Evolutionary conservation across 805 yeast genomes (phyloP).

Genomic region (Zygosaccharomyces lentus): DNA sequence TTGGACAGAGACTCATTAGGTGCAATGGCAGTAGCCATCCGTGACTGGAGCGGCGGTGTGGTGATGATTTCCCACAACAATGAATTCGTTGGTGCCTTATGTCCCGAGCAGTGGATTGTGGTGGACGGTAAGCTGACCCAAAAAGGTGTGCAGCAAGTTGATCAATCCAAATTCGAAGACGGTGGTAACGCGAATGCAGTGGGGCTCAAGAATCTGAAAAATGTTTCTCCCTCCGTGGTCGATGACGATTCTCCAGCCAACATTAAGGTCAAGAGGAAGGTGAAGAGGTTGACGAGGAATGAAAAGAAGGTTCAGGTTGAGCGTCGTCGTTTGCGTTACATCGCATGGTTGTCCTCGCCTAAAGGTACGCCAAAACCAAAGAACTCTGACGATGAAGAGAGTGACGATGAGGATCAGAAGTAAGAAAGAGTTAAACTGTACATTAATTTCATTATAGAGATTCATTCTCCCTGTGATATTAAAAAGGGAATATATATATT

Average conservation of each 20-base stretch:
- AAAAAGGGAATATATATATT: neutral
- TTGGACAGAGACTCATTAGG: conserved; percentile 97
- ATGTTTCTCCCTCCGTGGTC: conserved; percentile 41
- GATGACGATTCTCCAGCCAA: conserved; percentile 93
- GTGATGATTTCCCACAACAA: conserved; percentile 97
- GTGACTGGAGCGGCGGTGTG: conserved; percentile 98
- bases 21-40: conserved; percentile 93
- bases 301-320: conserved; percentile 88
- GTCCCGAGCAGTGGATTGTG: conserved; percentile 98
- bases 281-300: conserved; percentile 97
- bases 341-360: conserved; percentile 93
- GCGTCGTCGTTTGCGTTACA: conserved; percentile 88
- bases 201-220: conserved; percentile 45
- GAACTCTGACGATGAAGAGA: conserved; percentile 84
- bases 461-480: neutral
- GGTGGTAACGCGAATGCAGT: conserved; percentile 52
- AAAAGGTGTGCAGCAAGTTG: conserved; percentile 74
- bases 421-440: conserved; percentile 1
- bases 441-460: neutral
- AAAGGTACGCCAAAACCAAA: conserved; percentile 96
- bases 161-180: conserved; percentile 77
- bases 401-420: conserved; percentile 15
- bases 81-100: conserved; percentile 93
- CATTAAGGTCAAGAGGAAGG: conserved; percentile 85
- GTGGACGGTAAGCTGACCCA: conserved; percentile 87